Conservation (phyloP, 257 asterid genomes). For the Ligustrum vulgare region DNA sequence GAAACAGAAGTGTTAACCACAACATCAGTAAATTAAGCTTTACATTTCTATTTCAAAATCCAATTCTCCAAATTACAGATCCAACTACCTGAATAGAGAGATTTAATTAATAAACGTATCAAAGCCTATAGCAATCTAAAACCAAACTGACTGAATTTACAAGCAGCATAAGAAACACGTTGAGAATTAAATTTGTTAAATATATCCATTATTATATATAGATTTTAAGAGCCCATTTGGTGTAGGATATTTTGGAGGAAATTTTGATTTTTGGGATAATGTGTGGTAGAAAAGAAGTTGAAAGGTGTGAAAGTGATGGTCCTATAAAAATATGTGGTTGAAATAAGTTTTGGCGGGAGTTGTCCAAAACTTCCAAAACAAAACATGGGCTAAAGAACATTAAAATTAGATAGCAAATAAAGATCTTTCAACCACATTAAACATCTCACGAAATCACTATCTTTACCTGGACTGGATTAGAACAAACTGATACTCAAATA, state of each 20-base stretch:
- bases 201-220: background rate
- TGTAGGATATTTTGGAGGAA: too few relatives aligned
- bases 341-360: too few relatives aligned
- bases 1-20: conserved; percentile 25
- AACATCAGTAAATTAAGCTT: background rate
- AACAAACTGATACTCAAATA: too few relatives aligned
- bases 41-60: background rate
- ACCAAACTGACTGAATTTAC: conserved; percentile 5
- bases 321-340: too few relatives aligned
- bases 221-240: background rate
- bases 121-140: conserved; percentile 8
- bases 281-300: too few relatives aligned
- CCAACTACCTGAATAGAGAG: background rate
- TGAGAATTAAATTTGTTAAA: background rate
- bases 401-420: background rate
- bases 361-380: too few relatives aligned
- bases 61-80: background rate
- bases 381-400: background rate
- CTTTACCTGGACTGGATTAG: too few relatives aligned
- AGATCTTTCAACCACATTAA: conserved; percentile 15
- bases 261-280: too few relatives aligned
- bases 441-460: conserved; percentile 3
- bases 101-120: conserved; percentile 7
- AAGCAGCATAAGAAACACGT: background rate
- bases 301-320: too few relatives aligned